Evolutionary conservation across 2,329 filamentous ascomycete genomes (phyloP).

Genomic region (Ampelomyces quisqualis): DNA sequence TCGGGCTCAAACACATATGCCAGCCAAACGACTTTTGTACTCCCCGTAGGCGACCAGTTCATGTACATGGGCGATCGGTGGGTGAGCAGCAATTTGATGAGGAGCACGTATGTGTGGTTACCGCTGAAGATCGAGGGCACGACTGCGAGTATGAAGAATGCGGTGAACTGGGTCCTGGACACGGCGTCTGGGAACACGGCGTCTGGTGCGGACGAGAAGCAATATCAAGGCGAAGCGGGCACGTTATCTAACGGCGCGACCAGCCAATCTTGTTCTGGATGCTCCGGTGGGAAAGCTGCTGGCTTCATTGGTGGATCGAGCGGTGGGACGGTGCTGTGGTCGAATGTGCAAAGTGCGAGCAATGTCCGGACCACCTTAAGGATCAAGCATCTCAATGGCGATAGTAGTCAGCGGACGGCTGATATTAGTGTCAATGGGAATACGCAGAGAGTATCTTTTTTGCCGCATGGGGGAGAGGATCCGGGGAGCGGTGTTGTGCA

Average conservation of each 20-base stretch:
- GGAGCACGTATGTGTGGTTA: slow-evolving; percentile 66
- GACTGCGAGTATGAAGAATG: slow-evolving; percentile 53
- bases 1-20: slow-evolving; percentile 59
- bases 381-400: slow-evolving; percentile 59
- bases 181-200: slow-evolving; percentile 49
- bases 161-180: slow-evolving; percentile 58
- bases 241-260: slow-evolving; percentile 50
- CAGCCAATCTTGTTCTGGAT: slow-evolving; percentile 52
- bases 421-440: slow-evolving; percentile 59
- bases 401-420: slow-evolving; percentile 55
- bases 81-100: slow-evolving; percentile 60
- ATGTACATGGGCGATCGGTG: slow-evolving; percentile 70
- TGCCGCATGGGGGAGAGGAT: slow-evolving; percentile 52
- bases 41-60: slow-evolving; percentile 48
- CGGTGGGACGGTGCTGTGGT: slow-evolving; percentile 56
- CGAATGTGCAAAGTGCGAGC: slow-evolving; percentile 47
- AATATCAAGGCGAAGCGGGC: slow-evolving; percentile 55
- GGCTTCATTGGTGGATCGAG: slow-evolving; percentile 51
- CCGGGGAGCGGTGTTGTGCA: slow-evolving; percentile 53
- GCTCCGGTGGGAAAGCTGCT: slow-evolving; percentile 52
- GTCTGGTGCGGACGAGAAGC: slow-evolving; percentile 49
- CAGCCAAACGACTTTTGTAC: slow-evolving; percentile 62
- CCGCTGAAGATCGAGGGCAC: slow-evolving; percentile 58
- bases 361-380: slow-evolving; percentile 54
- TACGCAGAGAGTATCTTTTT: slow-evolving; percentile 55